phyloP scores from a whole-genome alignment of 176 grass and related monocot species.

The Carex littledalei region DNA sequence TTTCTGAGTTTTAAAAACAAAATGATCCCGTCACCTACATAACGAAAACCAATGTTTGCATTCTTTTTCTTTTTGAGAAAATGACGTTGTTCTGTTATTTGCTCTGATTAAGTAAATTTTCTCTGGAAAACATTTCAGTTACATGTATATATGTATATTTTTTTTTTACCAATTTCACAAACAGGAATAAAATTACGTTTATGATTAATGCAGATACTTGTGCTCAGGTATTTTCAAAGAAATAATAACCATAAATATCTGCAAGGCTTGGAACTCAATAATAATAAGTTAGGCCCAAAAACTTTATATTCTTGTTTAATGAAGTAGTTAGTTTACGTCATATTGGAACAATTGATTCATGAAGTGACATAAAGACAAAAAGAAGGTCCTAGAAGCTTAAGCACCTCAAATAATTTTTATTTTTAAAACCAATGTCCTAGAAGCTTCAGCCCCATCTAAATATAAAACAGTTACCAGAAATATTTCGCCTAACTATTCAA shows the following conservation, averaged over 20 bases:
- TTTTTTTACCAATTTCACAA: background rate
- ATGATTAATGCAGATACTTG: background rate
- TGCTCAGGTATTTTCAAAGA: background rate
- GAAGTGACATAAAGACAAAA: constrained; percentile 11
- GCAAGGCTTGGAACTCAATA: background rate
- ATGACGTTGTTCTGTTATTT: background rate
- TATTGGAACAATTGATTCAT: background rate
- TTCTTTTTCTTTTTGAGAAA: background rate
- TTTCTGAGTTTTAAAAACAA: background rate
- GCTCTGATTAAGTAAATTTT: background rate
- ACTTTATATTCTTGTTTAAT: background rate
- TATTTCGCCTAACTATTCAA: background rate
- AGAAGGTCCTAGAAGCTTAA: background rate
- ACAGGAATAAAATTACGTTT: background rate
- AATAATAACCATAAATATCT: background rate
- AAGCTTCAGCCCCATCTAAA: background rate
- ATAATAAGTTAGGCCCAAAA: background rate
- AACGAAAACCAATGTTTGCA: background rate
- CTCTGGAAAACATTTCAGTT: background rate
- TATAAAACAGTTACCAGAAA: background rate
- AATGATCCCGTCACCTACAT: too few relatives aligned
- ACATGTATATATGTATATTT: background rate
- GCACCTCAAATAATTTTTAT: too few relatives aligned
- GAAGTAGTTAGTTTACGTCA: background rate
- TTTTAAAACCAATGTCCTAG: too few relatives aligned